Evolutionary conservation across 2,329 filamentous ascomycete species (phyloP), one percentile per base, ranked within the genome.

Genomic region (Trichoderma breve): DNA sequence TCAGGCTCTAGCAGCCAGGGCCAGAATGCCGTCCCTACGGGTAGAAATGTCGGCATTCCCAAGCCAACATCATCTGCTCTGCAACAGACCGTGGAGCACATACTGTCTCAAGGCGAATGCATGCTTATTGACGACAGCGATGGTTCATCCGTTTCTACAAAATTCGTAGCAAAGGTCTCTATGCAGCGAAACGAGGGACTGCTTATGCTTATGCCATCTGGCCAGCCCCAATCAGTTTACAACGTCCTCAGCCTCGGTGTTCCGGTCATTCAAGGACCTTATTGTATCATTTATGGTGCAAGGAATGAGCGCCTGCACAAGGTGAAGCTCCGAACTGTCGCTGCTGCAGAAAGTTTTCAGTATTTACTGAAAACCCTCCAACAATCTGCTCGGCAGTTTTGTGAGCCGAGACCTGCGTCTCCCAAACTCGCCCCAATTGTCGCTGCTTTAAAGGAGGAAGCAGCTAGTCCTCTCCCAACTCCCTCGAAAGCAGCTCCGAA

Each of bases 201-300:
- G 4, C 71, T 80, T 4, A 63, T 74, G 1, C 57, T 81, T 28
- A 70, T 71, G 1, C 71, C 60, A 3, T 39, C 71, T 4, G 62
- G 43, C 5, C 71, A 77, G 58, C 63, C 73, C 0, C n/a, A 72
- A 4, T 64, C 69, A 12, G 24, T 71, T 5, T 74, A 78, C 15
- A 51, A 76, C 34, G 74, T 78, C 5, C 61, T 78, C 1, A 73
- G 77, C 4, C 67, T 81, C 0, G 71, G 76, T 0, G 18, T 63
- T 0, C 75, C 75, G 0, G n/a, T 69, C 6, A 65, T 77, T 4
- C 72, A 76, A 7, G 77, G 72, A 1, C 55, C 74, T 7, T 76
- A 73, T 47, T 81, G 80, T 57, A 61, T 53, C 0, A 26, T 81
- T 21, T 61, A 26, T 9, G 62, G 61, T 18, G 67, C 64, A 18